Evolutionary conservation across 805 yeast species (phyloP).

Genomic region (Spathaspora arborariae): DNA sequence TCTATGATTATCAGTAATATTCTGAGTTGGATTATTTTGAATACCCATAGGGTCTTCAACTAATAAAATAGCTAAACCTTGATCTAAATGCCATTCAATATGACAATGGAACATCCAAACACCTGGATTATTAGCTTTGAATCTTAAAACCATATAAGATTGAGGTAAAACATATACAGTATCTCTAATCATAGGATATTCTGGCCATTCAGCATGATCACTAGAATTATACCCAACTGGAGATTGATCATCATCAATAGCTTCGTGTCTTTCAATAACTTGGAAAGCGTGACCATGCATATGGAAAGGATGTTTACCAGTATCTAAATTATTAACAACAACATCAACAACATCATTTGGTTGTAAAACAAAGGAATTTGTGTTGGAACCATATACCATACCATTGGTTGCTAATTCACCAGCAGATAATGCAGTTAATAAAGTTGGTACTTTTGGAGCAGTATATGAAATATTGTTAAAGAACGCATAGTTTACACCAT

Average conservation of each 20-base stretch:
- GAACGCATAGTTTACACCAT: conserved; percentile 75
- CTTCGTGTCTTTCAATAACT: conserved; percentile 50
- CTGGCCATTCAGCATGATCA: conserved; percentile 45
- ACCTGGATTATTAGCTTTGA: conserved; percentile 85
- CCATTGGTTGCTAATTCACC: conserved; percentile 56
- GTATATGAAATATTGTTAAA: conserved; percentile 65
- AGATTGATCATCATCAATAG: conserved; percentile 49
- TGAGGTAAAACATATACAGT: conserved; percentile 65
- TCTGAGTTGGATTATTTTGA: conserved; percentile 41
- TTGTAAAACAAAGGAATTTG: conserved; percentile 59
- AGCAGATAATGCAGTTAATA: conserved; percentile 58
- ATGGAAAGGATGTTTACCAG: conserved; percentile 78
- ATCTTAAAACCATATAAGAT: conserved; percentile 66
- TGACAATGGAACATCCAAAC: conserved; percentile 95
- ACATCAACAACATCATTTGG: conserved; percentile 66
- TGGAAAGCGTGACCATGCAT: conserved; percentile 74
- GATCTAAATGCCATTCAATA: conserved; percentile 80
- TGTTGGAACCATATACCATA: conserved; percentile 70
- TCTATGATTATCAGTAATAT: conserved; percentile 57
- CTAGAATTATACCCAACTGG: conserved; percentile 44
- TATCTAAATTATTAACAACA: conserved; percentile 74
- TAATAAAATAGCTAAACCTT: conserved; percentile 70
- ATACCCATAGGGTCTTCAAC: conserved; percentile 65
- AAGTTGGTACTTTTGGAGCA: conserved; percentile 68
- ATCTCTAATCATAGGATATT: conserved; percentile 64